Evolutionary conservation across 805 yeast species (phyloP).

Genomic region (Cyberlindnera americana): DNA sequence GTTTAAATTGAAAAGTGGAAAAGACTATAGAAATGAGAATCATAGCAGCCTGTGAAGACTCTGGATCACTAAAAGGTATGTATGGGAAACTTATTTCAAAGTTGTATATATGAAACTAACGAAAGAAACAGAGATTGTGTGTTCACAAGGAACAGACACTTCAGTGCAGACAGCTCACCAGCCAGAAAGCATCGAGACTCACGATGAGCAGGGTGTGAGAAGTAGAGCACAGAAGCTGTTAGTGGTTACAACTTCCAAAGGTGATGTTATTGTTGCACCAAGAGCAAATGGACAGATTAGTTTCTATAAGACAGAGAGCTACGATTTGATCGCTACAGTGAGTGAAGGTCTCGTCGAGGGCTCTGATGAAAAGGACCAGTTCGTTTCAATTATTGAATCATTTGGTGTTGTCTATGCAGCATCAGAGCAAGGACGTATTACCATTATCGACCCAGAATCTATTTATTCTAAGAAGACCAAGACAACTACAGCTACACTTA

Average conservation of each 20-base stretch:
- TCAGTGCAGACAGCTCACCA: conserved; percentile 63
- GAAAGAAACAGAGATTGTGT: conserved; percentile 43
- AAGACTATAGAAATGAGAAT: conserved; percentile 43
- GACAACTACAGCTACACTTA: conserved; percentile 29
- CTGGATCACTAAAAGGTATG: conserved; percentile 52
- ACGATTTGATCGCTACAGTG: conserved; percentile 21
- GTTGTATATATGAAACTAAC: too few relatives aligned
- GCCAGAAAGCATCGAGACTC: conserved; percentile 52
- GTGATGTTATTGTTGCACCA: conserved; percentile 37
- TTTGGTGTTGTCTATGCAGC: conserved; percentile 30
- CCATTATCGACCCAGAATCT: conserved; percentile 25
- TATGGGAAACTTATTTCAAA: neutral
- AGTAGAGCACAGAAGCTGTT: conserved; percentile 37
- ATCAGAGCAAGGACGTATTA: conserved; percentile 35
- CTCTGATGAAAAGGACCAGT: conserved; percentile 32
- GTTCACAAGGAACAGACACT: conserved; percentile 73
- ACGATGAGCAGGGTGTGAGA: conserved; percentile 38
- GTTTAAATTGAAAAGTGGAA: too few relatives aligned
- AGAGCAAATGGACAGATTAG: conserved; percentile 44
- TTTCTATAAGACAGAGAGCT: conserved; percentile 34
- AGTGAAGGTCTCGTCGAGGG: conserved; percentile 14
- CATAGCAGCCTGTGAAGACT: conserved; percentile 61
- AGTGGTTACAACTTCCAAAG: conserved; percentile 33
- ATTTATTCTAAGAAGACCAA: conserved; percentile 14
- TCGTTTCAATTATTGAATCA: conserved; percentile 34